phyloP scores from a whole-genome alignment of 345 rosid species.

The Laguncularia racemosa region DNA sequence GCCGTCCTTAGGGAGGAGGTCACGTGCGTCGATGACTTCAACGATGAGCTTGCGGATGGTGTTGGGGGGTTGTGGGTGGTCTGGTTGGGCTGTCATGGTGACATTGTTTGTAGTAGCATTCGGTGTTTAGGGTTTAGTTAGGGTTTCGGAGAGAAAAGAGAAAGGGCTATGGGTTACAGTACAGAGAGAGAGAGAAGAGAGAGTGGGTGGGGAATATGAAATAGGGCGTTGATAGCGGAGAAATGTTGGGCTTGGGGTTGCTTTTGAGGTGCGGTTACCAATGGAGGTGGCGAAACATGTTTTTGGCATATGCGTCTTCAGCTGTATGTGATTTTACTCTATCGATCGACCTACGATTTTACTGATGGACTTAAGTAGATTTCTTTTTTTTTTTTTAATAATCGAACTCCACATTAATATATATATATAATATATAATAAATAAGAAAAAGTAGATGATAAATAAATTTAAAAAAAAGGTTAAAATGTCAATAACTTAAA shows the following conservation, averaged over 20 bases:
- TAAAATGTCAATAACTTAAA: too few species aligned
- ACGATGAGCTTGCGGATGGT: conserved; percentile 53
- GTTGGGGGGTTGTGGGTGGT: conserved; percentile 17
- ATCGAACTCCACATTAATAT: too few species aligned
- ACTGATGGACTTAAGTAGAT: too few species aligned
- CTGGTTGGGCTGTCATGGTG: conserved; percentile 29
- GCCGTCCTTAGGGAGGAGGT: conserved; percentile 87
- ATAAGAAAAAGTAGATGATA: too few species aligned
- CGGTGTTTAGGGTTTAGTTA: too few species aligned
- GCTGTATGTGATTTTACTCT: background rate
- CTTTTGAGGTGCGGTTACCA: background rate
- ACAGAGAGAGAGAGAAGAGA: background rate
- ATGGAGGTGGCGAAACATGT: background rate
- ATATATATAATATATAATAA: too few species aligned
- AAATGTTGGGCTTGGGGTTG: background rate
- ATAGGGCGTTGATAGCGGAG: conserved; percentile 24
- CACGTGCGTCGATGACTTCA: conserved; percentile 72
- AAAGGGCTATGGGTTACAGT: background rate
- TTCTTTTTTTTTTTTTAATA: too few species aligned
- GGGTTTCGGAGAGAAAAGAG: background rate
- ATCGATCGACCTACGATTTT: too few species aligned
- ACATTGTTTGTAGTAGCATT: conserved; percentile 19
- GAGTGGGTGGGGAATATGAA: background rate
- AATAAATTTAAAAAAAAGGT: too few species aligned
- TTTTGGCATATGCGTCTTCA: conserved; percentile 1